These are phyloP conservation scores for Citrullus mucosospermus DNA, from an alignment of 306 rosid species.

Conservation along the genomic window DNA sequence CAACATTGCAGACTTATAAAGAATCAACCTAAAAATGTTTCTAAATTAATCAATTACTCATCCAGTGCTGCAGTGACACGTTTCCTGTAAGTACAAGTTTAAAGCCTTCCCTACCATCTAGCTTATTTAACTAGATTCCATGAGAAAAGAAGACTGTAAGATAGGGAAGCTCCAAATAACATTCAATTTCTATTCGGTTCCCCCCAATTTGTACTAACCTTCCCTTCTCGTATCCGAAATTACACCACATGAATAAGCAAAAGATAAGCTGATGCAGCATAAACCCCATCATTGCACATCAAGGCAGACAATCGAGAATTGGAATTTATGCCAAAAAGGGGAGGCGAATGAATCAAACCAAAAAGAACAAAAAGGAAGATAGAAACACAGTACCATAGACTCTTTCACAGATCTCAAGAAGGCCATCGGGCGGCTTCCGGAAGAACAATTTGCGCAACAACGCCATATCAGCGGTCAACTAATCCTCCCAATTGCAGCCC, in stretches of 20 bases:
- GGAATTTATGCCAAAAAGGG: not conserved
- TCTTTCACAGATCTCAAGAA: slow-evolving; percentile 79
- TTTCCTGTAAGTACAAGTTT: not conserved
- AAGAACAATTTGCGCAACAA: slow-evolving; percentile 78
- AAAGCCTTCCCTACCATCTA: not conserved
- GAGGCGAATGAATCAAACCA: not conserved
- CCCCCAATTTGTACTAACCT: not conserved
- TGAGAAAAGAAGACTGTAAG: not conserved
- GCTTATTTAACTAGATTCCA: not conserved
- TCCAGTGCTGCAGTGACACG: not conserved
- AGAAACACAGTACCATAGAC: slow-evolving; percentile 50
- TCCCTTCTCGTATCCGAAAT: not conserved
- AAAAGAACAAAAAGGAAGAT: not conserved
- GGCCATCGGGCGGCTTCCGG: slow-evolving; percentile 87
- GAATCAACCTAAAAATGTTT: not conserved
- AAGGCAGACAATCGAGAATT: not conserved
- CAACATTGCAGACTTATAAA: not conserved
- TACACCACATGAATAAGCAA: not conserved
- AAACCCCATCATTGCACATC: not conserved
- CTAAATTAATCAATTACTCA: not conserved
- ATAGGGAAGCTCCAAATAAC: not conserved
- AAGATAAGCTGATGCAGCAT: not conserved
- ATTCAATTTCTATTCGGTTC: not conserved
- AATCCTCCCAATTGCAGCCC: not conserved
- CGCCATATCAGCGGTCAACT: slow-evolving; percentile 29